Evolutionary conservation across 768 basidiomycete genomes (phyloP), one percentile per base, ranked within the genome.

Genomic region (Ephemerocybe angulata): DNA sequence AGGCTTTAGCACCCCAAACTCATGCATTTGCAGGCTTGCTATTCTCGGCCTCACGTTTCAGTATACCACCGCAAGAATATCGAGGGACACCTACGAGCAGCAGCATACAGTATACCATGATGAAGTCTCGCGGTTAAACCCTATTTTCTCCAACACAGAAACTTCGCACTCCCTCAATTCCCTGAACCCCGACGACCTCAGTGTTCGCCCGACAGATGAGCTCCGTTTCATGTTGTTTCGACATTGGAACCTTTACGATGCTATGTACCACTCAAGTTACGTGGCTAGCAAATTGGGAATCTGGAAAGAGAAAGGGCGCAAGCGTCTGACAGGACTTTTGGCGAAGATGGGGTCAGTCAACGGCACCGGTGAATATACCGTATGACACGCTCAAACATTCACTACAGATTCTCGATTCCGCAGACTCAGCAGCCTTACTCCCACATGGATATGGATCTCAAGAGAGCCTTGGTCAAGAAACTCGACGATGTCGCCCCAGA

Each of bases 201-300:
- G 86, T 28, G 84, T 99, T 59, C 83, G 91, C 35, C 77, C 87
- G 37, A 86, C 84, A 29, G 93, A 95, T 50, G 97, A 99, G 69
- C 75, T 98, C 52, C 81, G 97, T 24, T 98, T 99, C 69, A 94
- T 87, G 72, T 80, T 98, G 52, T 94, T 95, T 67, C 81, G 96
- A 54, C 97, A 98, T 72, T 99, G 97, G 97, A 98, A 89, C 28
- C 72, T 99, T 43, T 98, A 98, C 66, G 97, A 99, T 65, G 86
- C 95, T 11, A 98, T 99, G 97, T 87, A 87, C 63, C 96, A 99
- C 69, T 97, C 94, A 3, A 90, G 90, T 54, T 99, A 98, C 63
- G 88, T 99, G 17, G 95, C 94, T 6, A 88, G 90, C 49, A 93
- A 93, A 69, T 79, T 99, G 56, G 94, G 93, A 3, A 91, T 96